These are phyloP conservation scores for Ettlia oleoabundans DNA, from an alignment of 139 green algal genomes.

Conservation along the genomic window DNA sequence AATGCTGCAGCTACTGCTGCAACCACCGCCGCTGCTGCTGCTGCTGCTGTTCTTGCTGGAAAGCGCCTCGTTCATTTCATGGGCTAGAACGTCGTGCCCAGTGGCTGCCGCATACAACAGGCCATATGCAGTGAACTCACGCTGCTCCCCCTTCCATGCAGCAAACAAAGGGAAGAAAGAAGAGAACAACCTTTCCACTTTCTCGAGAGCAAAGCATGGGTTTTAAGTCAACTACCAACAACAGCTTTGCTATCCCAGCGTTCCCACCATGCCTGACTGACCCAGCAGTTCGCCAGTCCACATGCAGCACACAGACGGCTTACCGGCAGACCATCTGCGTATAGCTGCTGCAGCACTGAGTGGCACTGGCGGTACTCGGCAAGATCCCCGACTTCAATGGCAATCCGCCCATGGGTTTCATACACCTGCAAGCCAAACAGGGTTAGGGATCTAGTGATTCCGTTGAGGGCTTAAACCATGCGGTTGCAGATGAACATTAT, in stretches of 20 bases:
- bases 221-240: too few relatives aligned
- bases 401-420: constrained; percentile 78
- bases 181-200: too few relatives aligned
- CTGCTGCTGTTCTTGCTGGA: background rate
- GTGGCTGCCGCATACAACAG: constrained; percentile 63
- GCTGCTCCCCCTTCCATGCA: constrained; percentile 9
- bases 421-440: constrained; percentile 59
- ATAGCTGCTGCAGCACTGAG: constrained; percentile 66
- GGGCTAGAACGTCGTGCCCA: constrained; percentile 27
- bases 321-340: constrained; percentile 56
- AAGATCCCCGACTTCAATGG: constrained; percentile 73
- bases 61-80: constrained; percentile 43
- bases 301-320: background rate
- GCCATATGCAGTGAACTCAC: constrained; percentile 77
- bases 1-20: background rate
- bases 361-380: constrained; percentile 80
- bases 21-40: background rate
- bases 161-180: background rate
- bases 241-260: too few relatives aligned
- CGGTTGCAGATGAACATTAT: too few relatives aligned
- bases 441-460: too few relatives aligned
- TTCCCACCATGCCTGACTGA: background rate
- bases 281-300: background rate
- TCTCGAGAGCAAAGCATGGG: background rate
- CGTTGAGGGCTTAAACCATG: too few relatives aligned